Evolutionary conservation across 75 land plant species (phyloP), one percentile per base, ranked within the genome.

Genomic region (Azolla pinnata): DNA sequence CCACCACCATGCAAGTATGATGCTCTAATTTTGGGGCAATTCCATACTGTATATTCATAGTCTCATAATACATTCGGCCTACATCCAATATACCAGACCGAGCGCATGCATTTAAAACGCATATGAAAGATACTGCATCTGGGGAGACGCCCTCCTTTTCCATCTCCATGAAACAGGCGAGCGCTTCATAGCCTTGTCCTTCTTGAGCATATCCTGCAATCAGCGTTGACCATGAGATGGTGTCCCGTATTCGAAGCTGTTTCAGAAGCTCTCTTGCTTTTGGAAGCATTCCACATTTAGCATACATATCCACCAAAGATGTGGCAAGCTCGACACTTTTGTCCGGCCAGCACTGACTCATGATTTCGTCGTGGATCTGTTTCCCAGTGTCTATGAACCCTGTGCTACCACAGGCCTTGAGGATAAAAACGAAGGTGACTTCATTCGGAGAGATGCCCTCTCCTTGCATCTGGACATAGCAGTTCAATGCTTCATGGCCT

Each of bases 1-100:
- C 44, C 33, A 73, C 80, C 29, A 77, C 67, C 69, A 73, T 73
- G 55, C 77, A 77, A 50, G 74, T 45, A 57, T 77, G 76, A 35
- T 77, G 77, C 31, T 55, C 65, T 17, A 73, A 29, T 46, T 24
- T 55, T 30, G 77, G 77, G 42, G 40, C 44, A 32, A 81, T 66
- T 1, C 63, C 57, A 63, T 59, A 73, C 1, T 57, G 58, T 26
- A 25, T 55, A 33, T 57, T 34, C 81, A 81, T 81, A 25, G 62
- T 56, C 46, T 59, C 4, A 57, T 69, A 77, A 63, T 61, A 77
- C 10, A 25, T 48, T 72, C 66, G 62, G 2, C 69, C 80, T 26
- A 77, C 74, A 14, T 73, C 27, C 29, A 77, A 56, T 1, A 74
- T 21, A 33, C 81, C 84, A 54, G 67, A 63, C 19, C 70, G 73